phyloP scores from a whole-genome alignment of 768 basidiomycete species.

The Termitomyces sp. region DNA sequence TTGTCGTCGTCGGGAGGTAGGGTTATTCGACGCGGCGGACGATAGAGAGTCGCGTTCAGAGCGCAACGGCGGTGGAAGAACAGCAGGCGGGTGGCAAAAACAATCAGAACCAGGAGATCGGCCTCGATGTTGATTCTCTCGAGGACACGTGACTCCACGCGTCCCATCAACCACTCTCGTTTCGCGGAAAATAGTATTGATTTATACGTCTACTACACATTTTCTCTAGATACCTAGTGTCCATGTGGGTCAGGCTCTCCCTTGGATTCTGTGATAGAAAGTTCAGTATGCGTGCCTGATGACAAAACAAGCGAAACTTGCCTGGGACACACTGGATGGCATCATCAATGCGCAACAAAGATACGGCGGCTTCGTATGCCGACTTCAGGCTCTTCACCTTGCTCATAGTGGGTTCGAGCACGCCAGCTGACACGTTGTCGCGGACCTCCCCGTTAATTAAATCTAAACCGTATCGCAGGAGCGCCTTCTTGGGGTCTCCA shows the following conservation, averaged over 20 bases:
- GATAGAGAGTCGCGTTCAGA: conserved; percentile 8
- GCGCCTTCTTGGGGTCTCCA: conserved; percentile 86
- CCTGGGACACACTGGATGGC: conserved; percentile 90
- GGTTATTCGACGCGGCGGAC: conserved; percentile 3
- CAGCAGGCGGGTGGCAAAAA: conserved; percentile 11
- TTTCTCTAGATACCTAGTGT: conserved; percentile 38
- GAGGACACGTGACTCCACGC: conserved; percentile 19
- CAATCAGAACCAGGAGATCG: conserved; percentile 12
- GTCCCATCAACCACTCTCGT: conserved; percentile 2
- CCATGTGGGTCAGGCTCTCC: conserved; percentile 70
- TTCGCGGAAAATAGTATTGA: neutral
- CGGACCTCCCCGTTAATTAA: conserved; percentile 90
- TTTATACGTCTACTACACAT: conserved; percentile 3
- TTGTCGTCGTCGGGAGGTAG: conserved; percentile 8
- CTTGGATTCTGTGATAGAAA: conserved; percentile 51
- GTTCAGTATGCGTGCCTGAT: conserved; percentile 1
- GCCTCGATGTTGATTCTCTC: conserved; percentile 17
- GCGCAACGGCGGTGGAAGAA: neutral
- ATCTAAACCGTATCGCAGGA: conserved; percentile 93
- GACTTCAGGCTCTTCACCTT: conserved; percentile 97
- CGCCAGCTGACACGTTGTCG: conserved; percentile 90
- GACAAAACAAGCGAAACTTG: conserved; percentile 29
- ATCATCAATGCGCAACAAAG: conserved; percentile 91
- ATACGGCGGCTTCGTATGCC: conserved; percentile 94
- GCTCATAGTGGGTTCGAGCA: conserved; percentile 94